Percentiles rank a stretch among this genome's conserved stretches.
Conservation (phyloP, 441 rosid species). For the Arabidopsis lyrata region DNA sequence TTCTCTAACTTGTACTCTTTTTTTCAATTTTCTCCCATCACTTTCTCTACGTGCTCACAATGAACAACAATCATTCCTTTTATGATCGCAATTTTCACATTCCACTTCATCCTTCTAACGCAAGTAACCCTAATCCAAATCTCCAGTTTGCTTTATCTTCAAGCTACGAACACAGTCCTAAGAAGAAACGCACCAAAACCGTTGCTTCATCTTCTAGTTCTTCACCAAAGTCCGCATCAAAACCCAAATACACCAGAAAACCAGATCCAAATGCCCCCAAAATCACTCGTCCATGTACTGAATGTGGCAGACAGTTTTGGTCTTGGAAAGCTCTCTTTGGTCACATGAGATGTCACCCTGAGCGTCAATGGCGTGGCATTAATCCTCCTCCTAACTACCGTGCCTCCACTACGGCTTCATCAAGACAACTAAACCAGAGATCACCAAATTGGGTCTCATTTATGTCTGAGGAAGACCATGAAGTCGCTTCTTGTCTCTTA, state of each 20-base stretch:
- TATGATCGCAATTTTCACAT: slow-evolving; percentile 34
- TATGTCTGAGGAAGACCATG: slow-evolving; percentile 69
- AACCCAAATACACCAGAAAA: slow-evolving; percentile 56
- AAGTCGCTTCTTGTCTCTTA: slow-evolving; percentile 70
- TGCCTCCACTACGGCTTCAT: slow-evolving; percentile 23
- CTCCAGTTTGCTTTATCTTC: slow-evolving; percentile 48
- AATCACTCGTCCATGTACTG: slow-evolving; percentile 82
- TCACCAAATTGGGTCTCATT: slow-evolving; percentile 17
- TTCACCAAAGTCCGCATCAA: slow-evolving; percentile 38
- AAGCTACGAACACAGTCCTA: slow-evolving; percentile 48
- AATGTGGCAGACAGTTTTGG: slow-evolving; percentile 83
- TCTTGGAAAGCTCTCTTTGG: slow-evolving; percentile 92
- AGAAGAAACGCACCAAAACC: slow-evolving; percentile 63
- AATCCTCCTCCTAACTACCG: slow-evolving; percentile 70
- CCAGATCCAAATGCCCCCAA: slow-evolving; percentile 84
- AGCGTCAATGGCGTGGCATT: slow-evolving; percentile 92
- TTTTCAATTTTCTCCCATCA: slow-evolving; percentile 11
- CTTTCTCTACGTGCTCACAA: slow-evolving; percentile 17
- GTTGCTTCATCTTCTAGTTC: slow-evolving; percentile 28
- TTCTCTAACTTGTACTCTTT: slow-evolving; percentile 10
- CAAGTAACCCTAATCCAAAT: slow-evolving; percentile 51
- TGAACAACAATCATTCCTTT: slow-evolving; percentile 28
- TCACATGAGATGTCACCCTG: slow-evolving; percentile 97
- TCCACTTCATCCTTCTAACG: slow-evolving; percentile 31
- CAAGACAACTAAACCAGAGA: slow-evolving; percentile 19